phyloP scores from a whole-genome alignment of 73 alveolate genomes.

The Paramecium primaurelia region DNA sequence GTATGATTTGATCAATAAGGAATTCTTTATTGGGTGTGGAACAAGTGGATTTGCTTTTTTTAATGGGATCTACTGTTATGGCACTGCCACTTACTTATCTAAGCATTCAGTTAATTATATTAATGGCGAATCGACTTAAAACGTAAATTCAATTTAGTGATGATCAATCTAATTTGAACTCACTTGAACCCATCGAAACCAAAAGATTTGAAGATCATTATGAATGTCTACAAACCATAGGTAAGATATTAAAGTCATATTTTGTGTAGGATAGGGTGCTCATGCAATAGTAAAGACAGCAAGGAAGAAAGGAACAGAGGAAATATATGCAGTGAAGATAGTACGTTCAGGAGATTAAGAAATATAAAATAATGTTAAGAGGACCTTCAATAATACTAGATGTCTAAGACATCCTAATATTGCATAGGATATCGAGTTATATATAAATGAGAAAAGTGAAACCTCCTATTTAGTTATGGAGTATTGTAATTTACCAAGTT shows the following conservation, averaged over 20 bases:
- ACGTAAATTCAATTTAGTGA: neutral
- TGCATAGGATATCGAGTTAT: slow-evolving; percentile 33
- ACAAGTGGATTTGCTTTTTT: neutral
- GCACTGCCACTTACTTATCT: neutral
- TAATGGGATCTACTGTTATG: neutral
- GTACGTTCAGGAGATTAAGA: slow-evolving; percentile 52
- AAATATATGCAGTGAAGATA: slow-evolving; percentile 50
- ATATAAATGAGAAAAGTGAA: slow-evolving; percentile 41
- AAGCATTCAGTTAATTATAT: neutral
- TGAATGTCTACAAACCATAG: neutral
- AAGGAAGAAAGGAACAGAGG: slow-evolving; percentile 18
- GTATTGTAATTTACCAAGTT: slow-evolving; percentile 30
- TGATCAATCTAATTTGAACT: neutral
- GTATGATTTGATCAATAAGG: neutral
- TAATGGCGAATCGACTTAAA: neutral
- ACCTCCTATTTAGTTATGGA: slow-evolving; percentile 54
- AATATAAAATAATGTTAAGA: slow-evolving; percentile 28
- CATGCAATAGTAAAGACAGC: slow-evolving; percentile 45
- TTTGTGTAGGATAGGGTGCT: slow-evolving; percentile 30
- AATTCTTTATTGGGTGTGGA: neutral
- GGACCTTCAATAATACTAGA: slow-evolving; percentile 47
- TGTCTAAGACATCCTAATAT: slow-evolving; percentile 35
- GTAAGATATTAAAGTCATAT: neutral
- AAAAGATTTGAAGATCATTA: neutral
- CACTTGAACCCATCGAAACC: neutral